Evolutionary conservation across 2,329 filamentous ascomycete species (phyloP), one percentile per base, ranked within the genome.

Genomic region (Xylaria hypoxylon): DNA sequence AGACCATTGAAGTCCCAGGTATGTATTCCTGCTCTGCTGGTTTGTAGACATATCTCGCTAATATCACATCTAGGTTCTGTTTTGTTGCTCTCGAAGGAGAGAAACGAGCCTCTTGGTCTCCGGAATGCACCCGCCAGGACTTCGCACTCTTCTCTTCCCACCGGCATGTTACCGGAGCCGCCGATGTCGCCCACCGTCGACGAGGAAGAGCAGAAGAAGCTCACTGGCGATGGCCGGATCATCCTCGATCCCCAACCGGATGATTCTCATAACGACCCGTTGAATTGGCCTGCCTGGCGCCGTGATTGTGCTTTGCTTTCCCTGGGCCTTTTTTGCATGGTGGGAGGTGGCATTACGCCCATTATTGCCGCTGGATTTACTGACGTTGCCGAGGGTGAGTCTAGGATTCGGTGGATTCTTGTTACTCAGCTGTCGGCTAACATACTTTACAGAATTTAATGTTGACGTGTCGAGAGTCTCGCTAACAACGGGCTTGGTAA

Each of bases 231-330:
- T 77, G 94, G 94, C 17, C 86, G 88, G 68, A 93, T 97, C 73
- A 93, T 98, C 62, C 82, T 98, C 15, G 91, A 96, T 0, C 95
- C 95, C 0, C 95, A 98, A 77, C 95, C 95, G 0, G 94, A 97
- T 66, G 94, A 97, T 58, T 94, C 92, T 0, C 83, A 86, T 58
- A 97, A 98, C 71, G 95, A 98, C 74, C 95, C 95, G 1, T 81
- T 98, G 63, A 98, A 98, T 77, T 98, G 95, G 95, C 89, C 92
- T 0, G 81, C 85, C 6, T 93, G 92, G 89, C 87, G 93, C 45
- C 86, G 95, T 78, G 93, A 98, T 78, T 79, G 85, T 26, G 93
- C 95, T 0, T 80, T 98, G 68, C 73, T 97, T 0, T 95, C 91
- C 0, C 83, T 98, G 3, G 95, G 95, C 1, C 90, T 97, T 74